Percentiles rank a stretch among this genome's conserved stretches.
Evolutionary conservation across 2,329 filamentous ascomycete species (phyloP).

Genomic region (Paraphoma chrysanthemicola): DNA sequence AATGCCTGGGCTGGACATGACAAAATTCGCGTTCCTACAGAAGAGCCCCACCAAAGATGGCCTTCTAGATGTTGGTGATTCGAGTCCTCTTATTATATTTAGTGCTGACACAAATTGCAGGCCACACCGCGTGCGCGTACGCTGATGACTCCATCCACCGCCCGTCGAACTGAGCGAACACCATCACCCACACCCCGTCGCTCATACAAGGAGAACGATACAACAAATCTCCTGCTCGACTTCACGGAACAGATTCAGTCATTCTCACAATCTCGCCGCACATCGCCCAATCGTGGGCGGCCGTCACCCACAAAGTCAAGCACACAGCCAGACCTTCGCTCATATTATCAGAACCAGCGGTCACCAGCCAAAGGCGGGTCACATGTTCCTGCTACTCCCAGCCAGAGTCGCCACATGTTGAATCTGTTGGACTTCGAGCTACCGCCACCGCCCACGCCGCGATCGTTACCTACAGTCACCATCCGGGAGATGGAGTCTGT

Average conservation of each 20-base stretch:
- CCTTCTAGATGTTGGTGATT: slow-evolving; percentile 20
- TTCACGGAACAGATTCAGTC: slow-evolving; percentile 81
- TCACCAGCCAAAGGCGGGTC: slow-evolving; percentile 39
- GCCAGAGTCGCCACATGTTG: slow-evolving; percentile 40
- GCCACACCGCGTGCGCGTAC: slow-evolving; percentile 44
- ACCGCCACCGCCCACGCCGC: slow-evolving; percentile 89
- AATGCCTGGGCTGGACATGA: slow-evolving; percentile 77
- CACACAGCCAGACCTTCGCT: slow-evolving; percentile 59
- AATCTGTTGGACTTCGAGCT: slow-evolving; percentile 82
- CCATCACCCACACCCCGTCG: slow-evolving; percentile 62
- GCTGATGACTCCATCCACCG: slow-evolving; percentile 59
- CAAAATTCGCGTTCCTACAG: slow-evolving; percentile 77
- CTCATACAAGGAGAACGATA: slow-evolving; percentile 61
- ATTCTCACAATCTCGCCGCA: slow-evolving; percentile 51
- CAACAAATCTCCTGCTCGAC: slow-evolving; percentile 82
- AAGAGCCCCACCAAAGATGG: slow-evolving; percentile 58
- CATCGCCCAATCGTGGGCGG: slow-evolving; percentile 46
- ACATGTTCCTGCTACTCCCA: slow-evolving; percentile 38
- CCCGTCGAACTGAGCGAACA: slow-evolving; percentile 52
- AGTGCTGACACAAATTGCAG: slow-evolving; percentile 16
- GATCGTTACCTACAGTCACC: slow-evolving; percentile 88
- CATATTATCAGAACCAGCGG: slow-evolving; percentile 42
- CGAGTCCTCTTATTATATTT: not conserved
- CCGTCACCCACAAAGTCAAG: slow-evolving; percentile 61
- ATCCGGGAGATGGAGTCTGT: slow-evolving; percentile 90